Percentiles rank a stretch among this genome's conserved stretches.
Conservation (phyloP, 176 grass and related monocot genomes). For the Phoenix roebelenii region DNA sequence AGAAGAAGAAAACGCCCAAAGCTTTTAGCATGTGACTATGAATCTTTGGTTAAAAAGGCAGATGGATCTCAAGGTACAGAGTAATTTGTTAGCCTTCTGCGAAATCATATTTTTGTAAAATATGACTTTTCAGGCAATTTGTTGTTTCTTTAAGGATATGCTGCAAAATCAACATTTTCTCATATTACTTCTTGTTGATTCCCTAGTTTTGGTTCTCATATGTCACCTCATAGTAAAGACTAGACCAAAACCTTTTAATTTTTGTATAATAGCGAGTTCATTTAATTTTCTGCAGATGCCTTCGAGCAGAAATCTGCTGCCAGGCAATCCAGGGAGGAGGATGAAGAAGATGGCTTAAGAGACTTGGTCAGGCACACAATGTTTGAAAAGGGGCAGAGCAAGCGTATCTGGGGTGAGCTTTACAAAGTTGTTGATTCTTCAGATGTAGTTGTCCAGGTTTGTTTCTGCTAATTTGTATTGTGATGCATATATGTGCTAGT, state of each 20-base stretch:
- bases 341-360: conserved; percentile 80
- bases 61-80: conserved; percentile 66
- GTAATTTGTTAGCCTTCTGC: background rate
- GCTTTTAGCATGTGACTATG: conserved; percentile 49
- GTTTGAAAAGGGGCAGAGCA: conserved; percentile 97
- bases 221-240: too few relatives aligned
- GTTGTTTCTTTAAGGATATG: too few relatives aligned
- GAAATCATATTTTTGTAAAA: background rate
- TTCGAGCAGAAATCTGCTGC: conserved; percentile 66
- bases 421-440: conserved; percentile 98
- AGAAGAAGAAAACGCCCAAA: conserved; percentile 76
- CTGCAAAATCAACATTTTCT: too few relatives aligned
- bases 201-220: too few relatives aligned
- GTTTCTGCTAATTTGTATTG: background rate
- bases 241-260: too few relatives aligned
- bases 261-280: too few relatives aligned
- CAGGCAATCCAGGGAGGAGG: conserved; percentile 45
- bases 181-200: background rate
- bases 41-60: conserved; percentile 69
- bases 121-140: too few relatives aligned
- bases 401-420: conserved; percentile 96
- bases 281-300: conserved; percentile 30
- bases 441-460: conserved; percentile 88
- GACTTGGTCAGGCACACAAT: conserved; percentile 92
- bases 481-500: background rate